phyloP scores from a whole-genome alignment of 2,329 filamentous ascomycete genomes.

The Ophiostoma montium region DNA sequence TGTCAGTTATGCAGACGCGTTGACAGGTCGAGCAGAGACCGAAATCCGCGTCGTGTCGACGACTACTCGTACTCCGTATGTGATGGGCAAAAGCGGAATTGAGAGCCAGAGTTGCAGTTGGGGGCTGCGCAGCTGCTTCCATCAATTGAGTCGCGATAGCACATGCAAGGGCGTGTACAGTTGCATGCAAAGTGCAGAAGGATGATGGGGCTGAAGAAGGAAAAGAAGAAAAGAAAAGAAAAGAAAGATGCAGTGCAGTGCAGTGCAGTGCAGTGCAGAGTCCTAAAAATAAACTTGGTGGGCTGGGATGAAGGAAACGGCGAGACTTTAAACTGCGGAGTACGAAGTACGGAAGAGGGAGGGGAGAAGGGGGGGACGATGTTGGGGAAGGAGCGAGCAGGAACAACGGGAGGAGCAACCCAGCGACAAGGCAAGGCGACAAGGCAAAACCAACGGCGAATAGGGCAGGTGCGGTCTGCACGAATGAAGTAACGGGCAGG shows the following conservation, averaged over 20 bases:
- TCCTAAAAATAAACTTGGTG: conserved; percentile 14
- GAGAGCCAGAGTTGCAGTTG: neutral
- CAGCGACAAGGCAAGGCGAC: neutral
- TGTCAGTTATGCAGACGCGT: neutral
- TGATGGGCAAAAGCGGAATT: no score
- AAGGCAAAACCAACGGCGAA: neutral
- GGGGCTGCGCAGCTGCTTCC: neutral
- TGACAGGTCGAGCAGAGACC: neutral
- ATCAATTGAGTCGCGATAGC: conserved; percentile 5
- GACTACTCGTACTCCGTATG: no score
- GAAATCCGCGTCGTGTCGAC: no score
- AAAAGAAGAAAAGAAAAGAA: no score
- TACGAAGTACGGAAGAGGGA: neutral
- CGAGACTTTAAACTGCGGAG: conserved; percentile 3
- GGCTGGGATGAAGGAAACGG: conserved; percentile 2
- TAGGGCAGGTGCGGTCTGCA: neutral
- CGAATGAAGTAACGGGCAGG: neutral
- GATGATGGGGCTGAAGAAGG: conserved; percentile 10
- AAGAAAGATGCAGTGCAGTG: no score
- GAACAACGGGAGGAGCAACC: neutral
- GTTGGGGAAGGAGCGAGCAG: neutral
- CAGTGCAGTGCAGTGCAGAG: neutral
- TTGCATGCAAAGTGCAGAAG: conserved; percentile 10
- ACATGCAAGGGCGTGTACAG: conserved; percentile 1
- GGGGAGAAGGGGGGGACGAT: neutral